These are phyloP conservation scores for Cladosporium sp. DNA, from an alignment of 2,329 filamentous ascomycete genomes.

Conservation along the genomic window DNA sequence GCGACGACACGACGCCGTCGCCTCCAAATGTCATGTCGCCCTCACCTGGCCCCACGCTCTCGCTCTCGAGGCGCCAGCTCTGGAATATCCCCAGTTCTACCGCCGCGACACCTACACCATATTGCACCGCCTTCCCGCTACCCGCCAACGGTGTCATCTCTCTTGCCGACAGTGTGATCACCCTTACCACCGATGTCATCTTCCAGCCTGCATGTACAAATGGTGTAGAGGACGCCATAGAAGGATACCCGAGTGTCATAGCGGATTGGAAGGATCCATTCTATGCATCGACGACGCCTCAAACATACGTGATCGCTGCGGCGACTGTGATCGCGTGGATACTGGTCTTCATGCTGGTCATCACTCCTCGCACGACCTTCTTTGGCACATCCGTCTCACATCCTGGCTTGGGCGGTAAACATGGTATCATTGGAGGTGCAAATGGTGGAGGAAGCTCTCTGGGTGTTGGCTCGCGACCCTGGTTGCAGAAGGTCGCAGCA, in stretches of 20 bases:
- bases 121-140: slow-evolving; percentile 61
- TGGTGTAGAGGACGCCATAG: slow-evolving; percentile 30
- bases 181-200: slow-evolving; percentile 55
- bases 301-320: slow-evolving; percentile 87
- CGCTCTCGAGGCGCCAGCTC: slow-evolving; percentile 26
- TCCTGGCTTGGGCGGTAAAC: slow-evolving; percentile 52
- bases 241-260: slow-evolving; percentile 46
- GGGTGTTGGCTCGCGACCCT: slow-evolving; percentile 84
- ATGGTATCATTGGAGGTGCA: slow-evolving; percentile 80
- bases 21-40: slow-evolving; percentile 12
- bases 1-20: background rate
- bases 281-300: slow-evolving; percentile 87
- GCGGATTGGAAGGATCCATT: slow-evolving; percentile 79
- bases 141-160: slow-evolving; percentile 56
- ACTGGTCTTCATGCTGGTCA: slow-evolving; percentile 87
- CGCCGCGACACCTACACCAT: slow-evolving; percentile 22
- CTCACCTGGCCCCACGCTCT: slow-evolving; percentile 11
- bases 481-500: slow-evolving; percentile 73
- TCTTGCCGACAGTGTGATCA: slow-evolving; percentile 53
- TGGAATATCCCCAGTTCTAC: slow-evolving; percentile 26
- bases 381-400: slow-evolving; percentile 65
- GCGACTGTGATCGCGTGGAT: slow-evolving; percentile 89
- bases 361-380: slow-evolving; percentile 90
- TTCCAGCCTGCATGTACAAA: slow-evolving; percentile 57
- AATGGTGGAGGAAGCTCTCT: slow-evolving; percentile 63